Percentiles rank a stretch among this genome's conserved stretches.
Conservation (phyloP, 805 yeast species). For the Nakazawaea peltata region DNA sequence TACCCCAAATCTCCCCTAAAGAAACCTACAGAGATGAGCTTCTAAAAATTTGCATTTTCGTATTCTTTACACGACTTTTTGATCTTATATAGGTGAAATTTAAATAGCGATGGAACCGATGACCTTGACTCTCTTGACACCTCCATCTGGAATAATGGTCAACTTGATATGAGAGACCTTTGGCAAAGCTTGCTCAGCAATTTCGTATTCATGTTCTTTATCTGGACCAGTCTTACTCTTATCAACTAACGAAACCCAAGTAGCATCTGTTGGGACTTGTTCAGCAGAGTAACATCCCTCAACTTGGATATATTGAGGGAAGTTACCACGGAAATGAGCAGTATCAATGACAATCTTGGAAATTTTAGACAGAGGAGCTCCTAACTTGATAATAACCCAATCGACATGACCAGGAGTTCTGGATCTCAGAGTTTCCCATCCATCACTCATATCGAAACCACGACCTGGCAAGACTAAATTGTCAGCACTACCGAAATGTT, state of each 20-base stretch:
- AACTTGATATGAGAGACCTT: constrained; percentile 64
- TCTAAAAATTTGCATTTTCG: not conserved
- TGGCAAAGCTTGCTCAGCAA: constrained; percentile 16
- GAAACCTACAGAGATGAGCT: not conserved
- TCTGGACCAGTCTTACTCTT: constrained; percentile 78
- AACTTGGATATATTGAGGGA: constrained; percentile 74
- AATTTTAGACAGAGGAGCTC: constrained; percentile 47
- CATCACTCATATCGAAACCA: constrained; percentile 95
- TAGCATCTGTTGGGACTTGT: constrained; percentile 31
- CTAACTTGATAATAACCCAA: constrained; percentile 84
- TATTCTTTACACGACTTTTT: not conserved
- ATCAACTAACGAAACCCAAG: constrained; percentile 61
- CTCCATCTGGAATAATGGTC: constrained; percentile 93
- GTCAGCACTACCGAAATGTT: constrained; percentile 90
- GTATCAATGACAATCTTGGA: constrained; percentile 72
- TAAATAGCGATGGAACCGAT: constrained; percentile 49
- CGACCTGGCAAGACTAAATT: constrained; percentile 88
- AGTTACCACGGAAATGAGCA: constrained; percentile 91
- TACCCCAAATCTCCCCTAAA: not conserved
- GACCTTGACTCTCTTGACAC: constrained; percentile 85
- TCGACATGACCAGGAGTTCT: constrained; percentile 79
- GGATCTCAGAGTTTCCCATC: constrained; percentile 96
- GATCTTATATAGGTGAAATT: not conserved
- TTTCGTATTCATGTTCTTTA: constrained; percentile 56
- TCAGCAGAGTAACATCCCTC: constrained; percentile 40